Conservation (phyloP, 495 filamentous ascomycete genomes). For the Neurospora sp. region DNA sequence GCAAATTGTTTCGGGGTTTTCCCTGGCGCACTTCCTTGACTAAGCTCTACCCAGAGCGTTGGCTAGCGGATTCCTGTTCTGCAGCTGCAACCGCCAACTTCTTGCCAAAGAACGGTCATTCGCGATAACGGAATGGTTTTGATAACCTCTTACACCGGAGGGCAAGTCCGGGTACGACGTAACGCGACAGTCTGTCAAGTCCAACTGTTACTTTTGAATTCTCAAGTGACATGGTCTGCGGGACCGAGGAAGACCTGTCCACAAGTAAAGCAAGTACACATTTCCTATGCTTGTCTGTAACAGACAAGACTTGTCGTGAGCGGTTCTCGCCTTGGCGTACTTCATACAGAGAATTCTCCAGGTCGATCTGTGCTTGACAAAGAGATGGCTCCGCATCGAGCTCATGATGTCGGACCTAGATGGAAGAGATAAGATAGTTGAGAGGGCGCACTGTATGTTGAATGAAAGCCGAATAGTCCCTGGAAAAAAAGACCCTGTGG, state of each 20-base stretch:
- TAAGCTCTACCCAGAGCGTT: neutral
- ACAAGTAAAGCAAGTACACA: neutral
- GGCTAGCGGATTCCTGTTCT: neutral
- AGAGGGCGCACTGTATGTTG: neutral
- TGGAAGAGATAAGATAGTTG: neutral
- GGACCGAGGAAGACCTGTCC: neutral
- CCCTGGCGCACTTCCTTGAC: neutral
- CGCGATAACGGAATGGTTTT: neutral
- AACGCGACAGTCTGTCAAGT: conserved; percentile 15
- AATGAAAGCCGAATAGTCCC: neutral
- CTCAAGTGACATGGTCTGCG: neutral
- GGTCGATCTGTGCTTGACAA: neutral
- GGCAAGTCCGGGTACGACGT: conserved; percentile 10
- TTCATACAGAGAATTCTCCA: neutral
- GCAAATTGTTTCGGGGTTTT: neutral
- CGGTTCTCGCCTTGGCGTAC: neutral
- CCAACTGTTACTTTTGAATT: neutral
- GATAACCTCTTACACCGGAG: neutral
- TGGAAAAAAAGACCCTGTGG: neutral
- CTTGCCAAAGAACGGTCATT: neutral
- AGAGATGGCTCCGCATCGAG: neutral
- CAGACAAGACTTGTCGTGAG: neutral
- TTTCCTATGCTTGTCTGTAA: neutral
- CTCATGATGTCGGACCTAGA: neutral
- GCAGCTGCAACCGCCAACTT: neutral